Evolutionary conservation across 768 basidiomycete species (phyloP), one percentile per base, ranked within the genome.

Genomic region (Leucosporidium scottii): DNA sequence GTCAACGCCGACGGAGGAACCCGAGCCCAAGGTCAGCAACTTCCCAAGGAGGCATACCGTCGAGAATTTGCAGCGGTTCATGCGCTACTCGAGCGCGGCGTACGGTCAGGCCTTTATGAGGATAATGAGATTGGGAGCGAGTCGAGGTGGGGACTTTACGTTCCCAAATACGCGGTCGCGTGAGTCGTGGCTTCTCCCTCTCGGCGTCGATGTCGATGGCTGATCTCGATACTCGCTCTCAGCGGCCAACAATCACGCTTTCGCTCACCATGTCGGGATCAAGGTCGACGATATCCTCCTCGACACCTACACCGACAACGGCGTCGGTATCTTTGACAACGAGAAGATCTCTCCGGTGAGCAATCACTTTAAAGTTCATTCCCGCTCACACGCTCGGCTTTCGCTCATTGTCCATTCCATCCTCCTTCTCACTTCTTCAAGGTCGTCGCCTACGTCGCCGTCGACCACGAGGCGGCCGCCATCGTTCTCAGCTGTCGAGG

Each of bases 261-360:
- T 76, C 69, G 78, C 79, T 25, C 77, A 78, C 64, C 79, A 80
- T 67, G 78, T 78, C 59, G 76, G 77, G 23, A 74, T 80, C 15
- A 74, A 76, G 28, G 77, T 79, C 51, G 77, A 79, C 36, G 74
- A 73, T 59, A 62, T 80, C 25, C 63, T 79, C 15, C 75, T 80
- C 20, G 77, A 77, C 9, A 78, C 78, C 6, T 79, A 76, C 65
- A 75, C 75, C 30, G 79, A 80, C 31, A 70, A 75, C 0, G 3
- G 71, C 76, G 5, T 31, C 21, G 20, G 34, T 23, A 67, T 25
- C 50, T 76, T 58, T 39, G 71, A 17, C 30, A 74, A n/a, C 36
- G 71, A 63, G 5, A 66, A 72, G 49, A 53, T 72, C 36, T 63
- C 64, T 0, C 67, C 67, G 0, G 39, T 44, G 39, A 44, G 39